A percentile compares a stretch with the other conserved stretches of the same genome.
Evolutionary conservation across 129 eudicot genomes (phyloP).

Genomic region (Chrysanthemum lavandulifolium): DNA sequence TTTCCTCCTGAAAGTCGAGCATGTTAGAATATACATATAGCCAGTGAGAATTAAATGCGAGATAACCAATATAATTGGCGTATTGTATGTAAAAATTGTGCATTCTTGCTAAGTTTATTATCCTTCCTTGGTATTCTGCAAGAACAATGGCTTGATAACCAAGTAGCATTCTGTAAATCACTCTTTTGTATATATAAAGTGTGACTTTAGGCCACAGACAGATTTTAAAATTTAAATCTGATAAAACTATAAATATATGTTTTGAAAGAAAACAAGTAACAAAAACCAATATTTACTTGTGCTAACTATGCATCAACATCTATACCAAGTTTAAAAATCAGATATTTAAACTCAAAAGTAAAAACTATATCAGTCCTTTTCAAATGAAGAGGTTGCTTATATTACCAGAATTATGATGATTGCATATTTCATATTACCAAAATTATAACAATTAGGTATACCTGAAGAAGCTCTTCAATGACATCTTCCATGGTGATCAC

Average conservation of each 20-base stretch:
- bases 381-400: background rate
- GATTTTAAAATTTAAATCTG: background rate
- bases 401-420: background rate
- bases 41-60: too few relatives aligned
- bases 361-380: background rate
- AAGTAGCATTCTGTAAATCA: too few relatives aligned
- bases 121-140: background rate
- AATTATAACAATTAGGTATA: constrained; percentile 20
- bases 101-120: background rate
- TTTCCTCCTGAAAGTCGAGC: constrained; percentile 76
- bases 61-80: too few relatives aligned
- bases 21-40: background rate
- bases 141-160: background rate
- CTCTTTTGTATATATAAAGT: too few relatives aligned
- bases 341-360: background rate
- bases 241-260: background rate
- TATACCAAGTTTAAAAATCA: background rate
- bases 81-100: too few relatives aligned
- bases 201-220: background rate
- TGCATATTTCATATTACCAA: background rate
- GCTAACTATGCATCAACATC: background rate
- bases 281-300: background rate
- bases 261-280: background rate
- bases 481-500: constrained; percentile 98
- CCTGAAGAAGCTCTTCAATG: constrained; percentile 99